A percentile compares a stretch with the other conserved stretches of the same genome.
Evolutionary conservation across 2,329 filamentous ascomycete species (phyloP).

Genomic region (Botrytis tulipae): DNA sequence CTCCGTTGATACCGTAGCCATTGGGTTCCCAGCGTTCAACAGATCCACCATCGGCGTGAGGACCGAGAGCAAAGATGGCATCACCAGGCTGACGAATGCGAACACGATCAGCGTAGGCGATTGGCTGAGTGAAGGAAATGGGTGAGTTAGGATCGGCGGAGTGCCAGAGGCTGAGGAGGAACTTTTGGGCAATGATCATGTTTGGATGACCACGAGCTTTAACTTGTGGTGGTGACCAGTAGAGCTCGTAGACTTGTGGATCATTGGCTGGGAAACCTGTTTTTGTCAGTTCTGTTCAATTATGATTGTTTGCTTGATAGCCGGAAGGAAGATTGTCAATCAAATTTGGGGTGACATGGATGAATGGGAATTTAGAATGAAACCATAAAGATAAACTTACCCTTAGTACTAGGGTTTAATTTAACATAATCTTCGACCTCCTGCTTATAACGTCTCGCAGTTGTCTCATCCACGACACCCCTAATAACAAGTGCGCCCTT

Average conservation of each 20-base stretch:
- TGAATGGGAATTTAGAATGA: neutral
- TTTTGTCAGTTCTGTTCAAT: neutral
- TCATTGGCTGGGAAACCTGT: constrained; percentile 59
- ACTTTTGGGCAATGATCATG: constrained; percentile 58
- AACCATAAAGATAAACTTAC: constrained; percentile 1
- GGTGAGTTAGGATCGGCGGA: constrained; percentile 39
- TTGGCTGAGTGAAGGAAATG: constrained; percentile 53
- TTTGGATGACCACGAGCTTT: constrained; percentile 65
- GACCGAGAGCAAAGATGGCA: constrained; percentile 66
- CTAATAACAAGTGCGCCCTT: constrained; percentile 53
- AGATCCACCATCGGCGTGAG: constrained; percentile 71
- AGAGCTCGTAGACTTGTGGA: constrained; percentile 72
- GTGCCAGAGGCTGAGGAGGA: constrained; percentile 64
- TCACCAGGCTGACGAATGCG: constrained; percentile 71
- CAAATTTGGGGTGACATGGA: no score
- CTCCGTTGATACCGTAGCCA: constrained; percentile 63
- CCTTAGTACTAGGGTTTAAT: constrained; percentile 61
- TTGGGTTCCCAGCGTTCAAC: constrained; percentile 71
- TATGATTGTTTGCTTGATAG: neutral
- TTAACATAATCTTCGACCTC: constrained; percentile 63
- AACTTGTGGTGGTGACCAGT: constrained; percentile 70
- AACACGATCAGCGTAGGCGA: constrained; percentile 64
- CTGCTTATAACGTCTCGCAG: constrained; percentile 64
- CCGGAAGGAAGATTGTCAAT: no score
- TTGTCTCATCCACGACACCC: constrained; percentile 60